Percentiles rank a stretch among this genome's conserved stretches.
Evolutionary conservation across 352 stramenopile genomes (phyloP).

Genomic region (Globisporangium cylindrosporum): DNA sequence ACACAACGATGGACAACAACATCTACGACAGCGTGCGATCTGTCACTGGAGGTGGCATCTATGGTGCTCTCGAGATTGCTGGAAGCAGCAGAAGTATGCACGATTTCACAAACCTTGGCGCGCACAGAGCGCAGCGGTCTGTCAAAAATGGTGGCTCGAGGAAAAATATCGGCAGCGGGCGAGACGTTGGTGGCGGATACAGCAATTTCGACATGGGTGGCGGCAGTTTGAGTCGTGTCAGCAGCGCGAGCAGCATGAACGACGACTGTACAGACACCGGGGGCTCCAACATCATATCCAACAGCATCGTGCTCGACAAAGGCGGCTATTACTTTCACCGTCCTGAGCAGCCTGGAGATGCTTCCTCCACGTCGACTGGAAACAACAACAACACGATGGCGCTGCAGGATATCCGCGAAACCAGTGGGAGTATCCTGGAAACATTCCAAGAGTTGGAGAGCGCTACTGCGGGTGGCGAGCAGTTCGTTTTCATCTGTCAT

Average conservation of each 20-base stretch:
- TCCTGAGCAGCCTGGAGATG: slow-evolving; percentile 18
- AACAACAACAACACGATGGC: slow-evolving; percentile 15
- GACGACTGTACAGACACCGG: slow-evolving; percentile 34
- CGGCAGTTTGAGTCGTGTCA: slow-evolving; percentile 35
- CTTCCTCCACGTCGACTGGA: neutral
- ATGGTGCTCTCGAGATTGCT: slow-evolving; percentile 19
- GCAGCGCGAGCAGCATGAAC: slow-evolving; percentile 48
- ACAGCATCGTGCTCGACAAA: slow-evolving; percentile 64
- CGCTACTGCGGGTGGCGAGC: slow-evolving; percentile 50
- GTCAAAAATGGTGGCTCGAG: slow-evolving; percentile 24
- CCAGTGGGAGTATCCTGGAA: slow-evolving; percentile 58
- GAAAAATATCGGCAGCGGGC: slow-evolving; percentile 25
- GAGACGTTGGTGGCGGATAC: slow-evolving; percentile 23
- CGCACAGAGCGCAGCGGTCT: slow-evolving; percentile 26
- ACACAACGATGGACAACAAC: slow-evolving; percentile 30
- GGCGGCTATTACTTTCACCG: slow-evolving; percentile 75
- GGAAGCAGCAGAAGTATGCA: slow-evolving; percentile 24
- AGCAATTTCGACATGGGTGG: slow-evolving; percentile 33
- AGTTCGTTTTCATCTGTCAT: slow-evolving; percentile 86
- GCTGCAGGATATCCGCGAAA: slow-evolving; percentile 18
- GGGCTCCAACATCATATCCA: slow-evolving; percentile 30
- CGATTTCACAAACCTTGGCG: slow-evolving; percentile 9
- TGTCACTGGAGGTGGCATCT: slow-evolving; percentile 7
- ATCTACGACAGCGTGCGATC: slow-evolving; percentile 33
- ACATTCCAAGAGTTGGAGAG: slow-evolving; percentile 50